Evolutionary conservation across 179 eudicot species (phyloP), one percentile per base, ranked within the genome.

Genomic region (Nepenthes alata): DNA sequence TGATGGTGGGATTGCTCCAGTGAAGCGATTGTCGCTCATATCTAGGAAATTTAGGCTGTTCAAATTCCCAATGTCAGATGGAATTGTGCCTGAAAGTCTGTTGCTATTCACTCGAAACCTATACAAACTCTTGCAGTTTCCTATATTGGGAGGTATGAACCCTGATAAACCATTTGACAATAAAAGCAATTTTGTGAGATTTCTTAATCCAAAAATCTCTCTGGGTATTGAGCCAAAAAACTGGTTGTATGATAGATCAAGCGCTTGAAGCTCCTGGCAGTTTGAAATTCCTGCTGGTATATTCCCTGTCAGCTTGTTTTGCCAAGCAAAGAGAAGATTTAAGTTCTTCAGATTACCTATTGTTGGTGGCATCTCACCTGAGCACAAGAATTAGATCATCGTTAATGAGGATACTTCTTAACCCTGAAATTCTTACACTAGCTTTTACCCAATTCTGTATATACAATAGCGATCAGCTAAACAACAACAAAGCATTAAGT

Each of bases 271-370:
- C 68, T 81, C 77, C 59, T 74, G 61, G 66, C 91, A 91, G 25
- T 79, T 61, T 1, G 96, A 69, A 13, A 91, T 67, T 45, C 85
- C 74, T 37, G 14, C 68, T 5, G 97, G 96, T 59, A 91, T 83
- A 14, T 55, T 73, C 1, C 97, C 97, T 1, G 97, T 78, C 13
- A 91, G 81, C 34, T 79, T 84, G 67, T 90, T 91, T 65, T 78
- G 76, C 97, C 97, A 90, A 35, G 94, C 96, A 37, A 85, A 91
- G 70, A 90, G 83, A 52, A 88, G 72, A 53, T 72, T 85, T 75
- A 90, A 68, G 69, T 75, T 78, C 80, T 74, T 85, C 69, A 76
- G 57, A 13, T 75, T 78, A 16, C 95, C 89, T 8, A 90, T 74
- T 14, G 60, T 53, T 35, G 39, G 60, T 6, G 97, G 97, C 51